Evolutionary conservation across 306 rosid species (phyloP).

Genomic region (Quercus ilex): DNA sequence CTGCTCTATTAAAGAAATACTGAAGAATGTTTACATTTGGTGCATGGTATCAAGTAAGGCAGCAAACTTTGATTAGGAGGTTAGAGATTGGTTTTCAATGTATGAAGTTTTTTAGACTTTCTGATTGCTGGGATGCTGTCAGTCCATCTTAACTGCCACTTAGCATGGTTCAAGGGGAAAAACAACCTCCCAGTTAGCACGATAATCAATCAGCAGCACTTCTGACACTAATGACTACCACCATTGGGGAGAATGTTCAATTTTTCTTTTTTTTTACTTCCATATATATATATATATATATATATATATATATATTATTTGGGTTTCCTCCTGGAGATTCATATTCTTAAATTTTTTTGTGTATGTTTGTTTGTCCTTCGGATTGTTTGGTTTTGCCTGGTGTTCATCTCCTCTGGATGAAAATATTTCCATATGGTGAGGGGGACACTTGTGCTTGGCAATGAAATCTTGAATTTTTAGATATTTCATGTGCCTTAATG

Average conservation of each 20-base stretch:
- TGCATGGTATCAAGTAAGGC: slow-evolving; percentile 37
- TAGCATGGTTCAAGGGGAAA: slow-evolving; percentile 18
- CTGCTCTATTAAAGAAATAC: slow-evolving; percentile 4
- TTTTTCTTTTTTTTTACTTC: neutral
- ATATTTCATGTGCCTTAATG: neutral
- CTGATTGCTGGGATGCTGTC: slow-evolving; percentile 23
- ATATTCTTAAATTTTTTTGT: slow-evolving; percentile 6
- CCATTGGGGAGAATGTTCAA: slow-evolving; percentile 25
- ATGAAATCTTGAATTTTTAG: neutral
- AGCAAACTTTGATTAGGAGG: slow-evolving; percentile 34
- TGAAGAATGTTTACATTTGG: slow-evolving; percentile 4
- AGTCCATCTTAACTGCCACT: slow-evolving; percentile 24
- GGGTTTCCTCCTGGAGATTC: slow-evolving; percentile 12
- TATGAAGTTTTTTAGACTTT: slow-evolving; percentile 17
- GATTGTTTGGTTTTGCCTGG: slow-evolving; percentile 21
- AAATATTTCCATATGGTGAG: neutral
- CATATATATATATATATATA: neutral
- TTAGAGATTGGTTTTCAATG: slow-evolving; percentile 30
- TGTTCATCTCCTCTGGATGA: slow-evolving; percentile 3
- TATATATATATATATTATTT: neutral
- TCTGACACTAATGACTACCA: slow-evolving; percentile 27
- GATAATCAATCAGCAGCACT: slow-evolving; percentile 20
- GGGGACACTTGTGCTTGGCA: neutral
- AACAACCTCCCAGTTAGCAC: too few species aligned
- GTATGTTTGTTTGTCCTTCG: neutral